Base-by-base conservation (phyloP, 1,284 basidiomycete species). In the Termitomyces sp. region DNA sequence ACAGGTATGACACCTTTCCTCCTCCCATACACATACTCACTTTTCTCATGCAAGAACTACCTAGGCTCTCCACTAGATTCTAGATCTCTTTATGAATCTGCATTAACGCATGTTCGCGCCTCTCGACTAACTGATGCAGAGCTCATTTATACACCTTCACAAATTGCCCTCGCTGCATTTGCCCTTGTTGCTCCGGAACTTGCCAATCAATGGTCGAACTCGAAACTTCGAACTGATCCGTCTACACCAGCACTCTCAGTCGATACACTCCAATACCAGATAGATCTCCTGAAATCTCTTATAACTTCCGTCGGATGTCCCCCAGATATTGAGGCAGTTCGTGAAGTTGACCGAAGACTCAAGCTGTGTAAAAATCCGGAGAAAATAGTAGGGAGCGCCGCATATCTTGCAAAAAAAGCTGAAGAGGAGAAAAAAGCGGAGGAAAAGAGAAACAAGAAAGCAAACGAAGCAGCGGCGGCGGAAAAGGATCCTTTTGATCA, bases 351-450 rank as follows among this genome's bases (percentile, higher is more conserved):
- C 68, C 81, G 87, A 65, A 78, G 92, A 45, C 73, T 98, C 44
- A 88, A 83, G 65, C 65, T 88, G 40, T 97, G 94, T 74, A 90
- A 92, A 66, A 97, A 98, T 65, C 94, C 95, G 6, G 93, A 94
- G 70, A 96, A 94, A 67, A 85, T 95, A 10, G 83, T 86, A 4
- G 93, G 92, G 10, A 94, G 85, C 58, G 89, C 88, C 47, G 81
- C 93, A 54, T 91, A 86, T 67, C 67, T 83, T 21, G 80, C 81
- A 34, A 83, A 81, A 63, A 82, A 81, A 60, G 81, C 76, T 19
- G 84, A 83, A 62, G 80, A 83, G 57, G 86, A 88, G 62, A 78
- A 73, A 54, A 79, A 77, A 63, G 83, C 81, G 1, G 80, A 82
- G 58, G 81, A 79, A 58, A 90, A 87, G 68, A 72, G 88, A 55